Base-by-base conservation (phyloP, 2,329 filamentous ascomycete genomes). In the Leptoxyphium fumago region DNA sequence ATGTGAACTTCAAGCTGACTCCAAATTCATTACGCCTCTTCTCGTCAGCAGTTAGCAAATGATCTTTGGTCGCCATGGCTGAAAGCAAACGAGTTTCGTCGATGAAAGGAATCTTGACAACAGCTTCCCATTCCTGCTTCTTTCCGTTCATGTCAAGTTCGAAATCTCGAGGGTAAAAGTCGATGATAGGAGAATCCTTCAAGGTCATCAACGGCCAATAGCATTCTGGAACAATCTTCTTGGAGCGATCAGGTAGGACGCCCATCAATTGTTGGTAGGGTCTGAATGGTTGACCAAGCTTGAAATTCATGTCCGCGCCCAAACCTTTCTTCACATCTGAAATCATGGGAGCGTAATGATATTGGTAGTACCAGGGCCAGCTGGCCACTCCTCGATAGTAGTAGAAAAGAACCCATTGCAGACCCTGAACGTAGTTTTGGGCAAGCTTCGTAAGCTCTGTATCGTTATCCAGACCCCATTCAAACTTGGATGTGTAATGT, bases 61-160 rank as follows among this genome's bases (percentile, higher is more conserved):
- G 69, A 50, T 96, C 88, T 60, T 82, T 87, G 6, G 87, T 80
- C 13, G 74, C 80, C 84, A 98, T 95, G 7, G 89, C 91, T 32
- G 71, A 67, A 44, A 98, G 71, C 2, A 98, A 70, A 21, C 91
- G 78, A 55, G 82, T 78, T 62, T 98, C 89, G 46, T 98, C 86
- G 50, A 98, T 98, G 64, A 98, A 98, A 0, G 91, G 91, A 57
- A 98, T 98, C 64, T 96, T 98, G 51, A 98, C 87, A 32, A 98
- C 89, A 26, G 91, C 91, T 61, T 98, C 91, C 91, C 91, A 98
- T 50, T 98, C 93, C 83, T 94, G 93, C 68, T 94, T 98, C 70
- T 98, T 98, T 47, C 91, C 93, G 55, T 98, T 96, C 91, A 98
- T 96, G 61, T 98, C 93, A 36, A 98, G 72, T 52, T 93, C 86